Percentiles rank a stretch among this genome's conserved stretches.
These are phyloP conservation scores for Oryza meridionalis DNA, from an alignment of 176 grass and related monocot species.

Conservation along the genomic window DNA sequence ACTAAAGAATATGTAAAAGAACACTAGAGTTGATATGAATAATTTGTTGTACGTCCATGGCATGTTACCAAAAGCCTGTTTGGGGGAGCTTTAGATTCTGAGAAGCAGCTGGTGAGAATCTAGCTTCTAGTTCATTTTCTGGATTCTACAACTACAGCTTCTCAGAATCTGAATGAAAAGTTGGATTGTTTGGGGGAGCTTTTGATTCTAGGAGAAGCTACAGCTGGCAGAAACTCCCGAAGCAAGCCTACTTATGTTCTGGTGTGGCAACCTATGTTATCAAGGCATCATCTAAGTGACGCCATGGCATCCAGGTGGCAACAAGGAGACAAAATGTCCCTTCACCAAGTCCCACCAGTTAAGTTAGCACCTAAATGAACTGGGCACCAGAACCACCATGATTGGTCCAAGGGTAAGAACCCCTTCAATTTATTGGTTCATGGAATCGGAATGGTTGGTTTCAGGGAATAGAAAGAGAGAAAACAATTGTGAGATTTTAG, in stretches of 20 bases:
- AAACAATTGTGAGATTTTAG: background rate
- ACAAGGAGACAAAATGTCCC: background rate
- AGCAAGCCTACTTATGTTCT: background rate
- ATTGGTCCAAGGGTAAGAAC: background rate
- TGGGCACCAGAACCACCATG: too few relatives aligned
- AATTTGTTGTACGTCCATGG: background rate
- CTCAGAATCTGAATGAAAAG: too few relatives aligned
- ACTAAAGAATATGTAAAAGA: background rate
- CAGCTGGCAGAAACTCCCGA: too few relatives aligned
- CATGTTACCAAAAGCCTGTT: background rate
- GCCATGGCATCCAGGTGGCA: background rate
- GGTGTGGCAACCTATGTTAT: background rate
- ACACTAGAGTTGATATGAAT: background rate
- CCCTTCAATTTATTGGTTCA: background rate
- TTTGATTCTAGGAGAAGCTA: too few relatives aligned
- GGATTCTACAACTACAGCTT: too few relatives aligned
- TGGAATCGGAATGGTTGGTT: background rate
- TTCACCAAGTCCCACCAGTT: background rate
- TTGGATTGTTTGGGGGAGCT: too few relatives aligned
- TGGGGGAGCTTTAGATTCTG: too few relatives aligned
- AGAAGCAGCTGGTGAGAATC: too few relatives aligned
- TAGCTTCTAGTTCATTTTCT: too few relatives aligned
- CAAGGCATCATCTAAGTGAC: background rate
- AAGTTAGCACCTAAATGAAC: background rate
- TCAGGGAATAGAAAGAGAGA: background rate